Base-by-base conservation (phyloP, 768 basidiomycete species). In the Tephrocybe sp. region DNA sequence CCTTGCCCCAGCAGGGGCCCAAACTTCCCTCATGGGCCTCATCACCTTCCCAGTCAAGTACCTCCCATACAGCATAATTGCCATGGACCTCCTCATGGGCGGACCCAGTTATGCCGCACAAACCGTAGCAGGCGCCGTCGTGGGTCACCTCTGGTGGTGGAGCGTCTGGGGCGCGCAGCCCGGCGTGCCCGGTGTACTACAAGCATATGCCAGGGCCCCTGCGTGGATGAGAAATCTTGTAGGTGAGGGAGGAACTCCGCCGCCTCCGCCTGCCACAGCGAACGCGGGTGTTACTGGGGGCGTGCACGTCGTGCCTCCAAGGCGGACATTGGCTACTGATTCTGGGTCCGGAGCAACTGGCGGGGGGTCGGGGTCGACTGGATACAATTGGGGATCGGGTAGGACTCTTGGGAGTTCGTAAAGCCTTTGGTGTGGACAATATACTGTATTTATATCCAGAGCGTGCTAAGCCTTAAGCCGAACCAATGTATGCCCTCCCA, bases 81-180 rank as follows among this genome's bases (percentile, higher is more conserved):
- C 62, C 30, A 67, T 95, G 59, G 92, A 94, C 64, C 63, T 88
- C 39, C 61, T 93, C 59, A 75, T 76, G 51, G 82, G 69, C 9
- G 87, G 87, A 3, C 79, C 83, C 0, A 31, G 51, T 1, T 79
- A 76, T 3, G 87, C 84, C 4, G 78, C 81, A 6, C 59, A 72
- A 22, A 70, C 77, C 21, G 62, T 90, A 40, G 83, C 84, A 0
- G 92, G 92, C 7, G 77, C 87, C 27, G 75, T 89, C 26, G 78
- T 85, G 2, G 92, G 92, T 0, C 90, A 94, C 62, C 63, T 80
- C 8, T 93, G 89, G 87, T 91, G 86, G 83, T 89, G 83, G 84
- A 61, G 70, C 21, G 74, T 89, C 7, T 84, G 83, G 75, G 78
- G 80, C 21, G 69, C 70, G 26, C 69, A 65, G 15, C 61, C 72